Evolutionary conservation across 2,329 filamentous ascomycete species (phyloP).

Genomic region (Neospermospora avenae): DNA sequence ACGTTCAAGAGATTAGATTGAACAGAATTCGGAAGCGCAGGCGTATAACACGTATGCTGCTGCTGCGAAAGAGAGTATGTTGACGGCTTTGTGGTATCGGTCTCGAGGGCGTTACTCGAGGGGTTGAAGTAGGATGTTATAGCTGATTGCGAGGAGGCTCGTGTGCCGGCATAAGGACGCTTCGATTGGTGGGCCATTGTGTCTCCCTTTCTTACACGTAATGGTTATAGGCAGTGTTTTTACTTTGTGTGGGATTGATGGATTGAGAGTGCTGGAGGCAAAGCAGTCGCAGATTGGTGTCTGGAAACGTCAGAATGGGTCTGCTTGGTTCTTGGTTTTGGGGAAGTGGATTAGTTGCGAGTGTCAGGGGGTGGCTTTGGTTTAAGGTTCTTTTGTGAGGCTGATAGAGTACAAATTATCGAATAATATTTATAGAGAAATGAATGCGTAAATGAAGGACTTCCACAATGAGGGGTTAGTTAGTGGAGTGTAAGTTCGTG

Average conservation of each 20-base stretch:
- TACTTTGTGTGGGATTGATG: background rate
- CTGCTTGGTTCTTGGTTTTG: background rate
- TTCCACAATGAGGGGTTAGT: background rate
- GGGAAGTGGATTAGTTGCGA: background rate
- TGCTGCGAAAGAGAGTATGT: constrained; percentile 36
- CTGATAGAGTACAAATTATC: background rate
- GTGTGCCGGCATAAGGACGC: constrained; percentile 54
- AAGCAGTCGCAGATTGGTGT: background rate
- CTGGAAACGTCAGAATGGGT: background rate
- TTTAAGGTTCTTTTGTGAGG: background rate
- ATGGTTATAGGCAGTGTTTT: background rate
- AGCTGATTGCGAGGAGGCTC: constrained; percentile 43
- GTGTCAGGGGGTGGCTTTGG: constrained; percentile 8
- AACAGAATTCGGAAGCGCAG: constrained; percentile 47
- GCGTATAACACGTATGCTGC: constrained; percentile 14
- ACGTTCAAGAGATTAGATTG: constrained; percentile 86
- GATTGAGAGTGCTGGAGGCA: background rate
- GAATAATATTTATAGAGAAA: background rate
- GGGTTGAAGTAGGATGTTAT: constrained; percentile 55
- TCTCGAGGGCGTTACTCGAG: constrained; percentile 24
- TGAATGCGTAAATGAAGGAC: background rate
- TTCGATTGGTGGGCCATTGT: constrained; percentile 42
- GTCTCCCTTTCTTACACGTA: background rate
- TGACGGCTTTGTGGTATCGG: constrained; percentile 29
- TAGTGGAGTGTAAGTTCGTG: background rate